phyloP scores from a whole-genome alignment of 1,139 yeast species.

The Hemisphaericaspora xylanilytica region DNA sequence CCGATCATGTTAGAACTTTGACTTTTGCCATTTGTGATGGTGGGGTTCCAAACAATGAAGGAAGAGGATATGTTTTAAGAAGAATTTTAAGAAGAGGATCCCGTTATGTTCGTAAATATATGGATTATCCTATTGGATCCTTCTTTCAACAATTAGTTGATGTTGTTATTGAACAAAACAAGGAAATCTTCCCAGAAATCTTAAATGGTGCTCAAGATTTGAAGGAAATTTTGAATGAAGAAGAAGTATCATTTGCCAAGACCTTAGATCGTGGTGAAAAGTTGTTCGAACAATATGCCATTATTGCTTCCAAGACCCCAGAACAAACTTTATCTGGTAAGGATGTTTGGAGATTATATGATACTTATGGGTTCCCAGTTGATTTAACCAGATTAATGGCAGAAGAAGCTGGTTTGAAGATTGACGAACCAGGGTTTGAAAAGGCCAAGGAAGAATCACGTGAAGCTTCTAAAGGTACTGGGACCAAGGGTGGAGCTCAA shows the following conservation, averaged over 20 bases:
- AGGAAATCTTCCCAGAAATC: constrained; percentile 89
- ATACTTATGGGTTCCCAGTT: constrained; percentile 99
- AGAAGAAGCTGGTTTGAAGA: constrained; percentile 92
- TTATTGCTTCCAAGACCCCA: constrained; percentile 71
- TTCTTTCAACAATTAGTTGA: constrained; percentile 93
- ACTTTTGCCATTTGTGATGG: constrained; percentile 97
- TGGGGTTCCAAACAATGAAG: constrained; percentile 98
- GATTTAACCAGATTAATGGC: constrained; percentile 98
- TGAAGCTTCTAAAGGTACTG: constrained; percentile 93
- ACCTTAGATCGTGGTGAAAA: constrained; percentile 98
- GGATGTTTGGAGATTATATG: constrained; percentile 98
- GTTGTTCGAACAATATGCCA: constrained; percentile 89
- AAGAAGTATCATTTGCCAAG: constrained; percentile 90
- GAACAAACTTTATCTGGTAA: constrained; percentile 81
- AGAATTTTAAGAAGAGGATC: constrained; percentile 98
- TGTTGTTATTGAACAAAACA: constrained; percentile 84
- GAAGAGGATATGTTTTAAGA: constrained; percentile 96
- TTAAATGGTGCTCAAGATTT: constrained; percentile 67
- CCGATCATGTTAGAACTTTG: constrained; percentile 96
- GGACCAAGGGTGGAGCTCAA: constrained; percentile 55
- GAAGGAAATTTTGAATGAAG: constrained; percentile 91
- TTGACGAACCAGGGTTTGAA: constrained; percentile 90
- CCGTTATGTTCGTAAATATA: constrained; percentile 92
- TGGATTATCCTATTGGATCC: constrained; percentile 91
- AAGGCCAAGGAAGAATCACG: constrained; percentile 82